These are phyloP conservation scores for Eucommia ulmoides DNA, from an alignment of 257 asterid genomes.

Conservation along the genomic window DNA sequence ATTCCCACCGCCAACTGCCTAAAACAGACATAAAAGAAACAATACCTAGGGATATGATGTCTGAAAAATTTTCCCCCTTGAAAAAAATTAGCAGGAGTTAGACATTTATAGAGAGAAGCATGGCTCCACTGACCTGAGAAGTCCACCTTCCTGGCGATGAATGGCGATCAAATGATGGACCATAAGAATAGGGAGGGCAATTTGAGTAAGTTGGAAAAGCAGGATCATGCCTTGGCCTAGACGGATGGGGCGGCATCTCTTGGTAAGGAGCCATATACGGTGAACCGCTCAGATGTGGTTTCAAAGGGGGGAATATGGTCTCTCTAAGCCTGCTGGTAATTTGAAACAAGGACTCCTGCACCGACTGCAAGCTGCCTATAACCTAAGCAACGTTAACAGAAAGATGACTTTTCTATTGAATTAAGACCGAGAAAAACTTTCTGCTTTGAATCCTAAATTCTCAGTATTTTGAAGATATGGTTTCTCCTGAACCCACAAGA, in stretches of 20 bases:
- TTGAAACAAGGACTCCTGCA: slow-evolving; percentile 15
- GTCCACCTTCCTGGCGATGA: slow-evolving; percentile 15
- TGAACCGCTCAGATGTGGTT: slow-evolving; percentile 7
- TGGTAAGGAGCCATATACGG: slow-evolving; percentile 6
- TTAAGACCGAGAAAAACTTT: too few species aligned
- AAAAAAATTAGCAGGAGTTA: too few species aligned
- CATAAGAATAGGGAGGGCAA: slow-evolving; percentile 8
- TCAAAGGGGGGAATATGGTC: slow-evolving; percentile 10
- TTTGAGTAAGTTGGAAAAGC: slow-evolving; percentile 19
- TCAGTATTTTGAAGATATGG: too few species aligned
- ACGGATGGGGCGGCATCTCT: slow-evolving; percentile 13
- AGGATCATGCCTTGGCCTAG: slow-evolving; percentile 12
- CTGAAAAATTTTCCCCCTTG: too few species aligned
- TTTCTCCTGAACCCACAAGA: too few species aligned
- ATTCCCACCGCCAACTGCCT: slow-evolving; percentile 8
- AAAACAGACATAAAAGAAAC: slow-evolving; percentile 1
- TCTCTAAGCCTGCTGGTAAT: slow-evolving; percentile 17
- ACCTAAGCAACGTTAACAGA: slow-evolving; percentile 9
- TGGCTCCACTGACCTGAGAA: slow-evolving; percentile 11
- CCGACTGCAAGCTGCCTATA: slow-evolving; percentile 19
- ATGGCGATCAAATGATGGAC: slow-evolving; percentile 11
- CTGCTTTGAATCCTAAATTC: too few species aligned
- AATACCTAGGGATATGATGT: too few species aligned
- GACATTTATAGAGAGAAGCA: too few species aligned
- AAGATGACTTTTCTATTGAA: too few species aligned